Percentiles rank a stretch among this genome's conserved stretches.
These are phyloP conservation scores for Synchytrium microbalum DNA, from an alignment of 371 early-diverging fungal genomes.

Conservation along the genomic window DNA sequence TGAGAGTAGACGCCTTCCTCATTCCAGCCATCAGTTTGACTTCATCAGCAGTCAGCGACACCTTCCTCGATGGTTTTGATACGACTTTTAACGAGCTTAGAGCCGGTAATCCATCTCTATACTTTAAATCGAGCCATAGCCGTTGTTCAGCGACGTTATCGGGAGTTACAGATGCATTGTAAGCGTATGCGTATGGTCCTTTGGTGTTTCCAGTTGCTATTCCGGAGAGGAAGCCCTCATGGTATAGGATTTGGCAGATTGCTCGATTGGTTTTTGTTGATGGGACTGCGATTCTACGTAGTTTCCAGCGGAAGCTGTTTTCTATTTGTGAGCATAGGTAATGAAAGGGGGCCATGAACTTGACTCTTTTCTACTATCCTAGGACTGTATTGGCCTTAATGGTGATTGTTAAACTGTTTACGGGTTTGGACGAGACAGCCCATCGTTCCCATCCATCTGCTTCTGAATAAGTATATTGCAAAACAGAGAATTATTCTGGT, in stretches of 20 bases:
- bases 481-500: too few species aligned
- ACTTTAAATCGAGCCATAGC: constrained; percentile 90
- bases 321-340: constrained; percentile 89
- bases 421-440: too few species aligned
- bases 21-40: constrained; percentile 52
- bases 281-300: constrained; percentile 79
- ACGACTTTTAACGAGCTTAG: constrained; percentile 62
- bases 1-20: constrained; percentile 18
- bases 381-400: not conserved
- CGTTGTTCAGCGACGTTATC: constrained; percentile 80
- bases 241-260: constrained; percentile 76
- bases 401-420: not conserved
- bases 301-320: constrained; percentile 77
- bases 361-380: constrained; percentile 5
- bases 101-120: constrained; percentile 77
- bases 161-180: constrained; percentile 39
- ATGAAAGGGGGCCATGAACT: constrained; percentile 46
- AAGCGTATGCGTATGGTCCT: constrained; percentile 55
- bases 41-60: constrained; percentile 72
- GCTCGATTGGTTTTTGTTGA: constrained; percentile 83
- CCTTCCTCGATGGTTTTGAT: constrained; percentile 67
- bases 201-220: constrained; percentile 70
- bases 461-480: too few species aligned
- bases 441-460: too few species aligned
- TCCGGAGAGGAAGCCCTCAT: constrained; percentile 82